A percentile compares a stretch with the other conserved stretches of the same genome.
phyloP scores from a whole-genome alignment of 495 filamentous ascomycete genomes.

The Barbatosphaeria neglecta region DNA sequence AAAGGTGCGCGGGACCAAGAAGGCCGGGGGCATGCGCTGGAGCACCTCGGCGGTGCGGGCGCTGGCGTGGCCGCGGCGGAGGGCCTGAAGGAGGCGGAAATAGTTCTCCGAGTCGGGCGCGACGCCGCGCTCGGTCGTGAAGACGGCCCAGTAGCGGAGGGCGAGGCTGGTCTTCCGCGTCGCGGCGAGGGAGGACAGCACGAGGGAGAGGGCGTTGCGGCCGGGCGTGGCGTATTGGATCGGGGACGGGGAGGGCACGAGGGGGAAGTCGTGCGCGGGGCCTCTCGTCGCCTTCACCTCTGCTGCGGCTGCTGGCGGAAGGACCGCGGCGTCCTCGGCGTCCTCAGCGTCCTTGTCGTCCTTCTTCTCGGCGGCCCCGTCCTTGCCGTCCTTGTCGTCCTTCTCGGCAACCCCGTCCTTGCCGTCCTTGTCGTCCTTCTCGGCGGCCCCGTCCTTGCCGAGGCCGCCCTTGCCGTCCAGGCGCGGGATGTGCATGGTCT shows the following conservation, averaged over 20 bases:
- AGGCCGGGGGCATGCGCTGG: constrained; percentile 29
- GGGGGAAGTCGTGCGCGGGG: not conserved
- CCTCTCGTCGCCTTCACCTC: too few relatives aligned
- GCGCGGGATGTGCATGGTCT: constrained; percentile 61
- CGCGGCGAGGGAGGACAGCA: constrained; percentile 49
- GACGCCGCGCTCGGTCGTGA: constrained; percentile 46
- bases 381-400: not conserved
- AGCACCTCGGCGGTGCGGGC: constrained; percentile 41
- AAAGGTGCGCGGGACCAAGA: constrained; percentile 43
- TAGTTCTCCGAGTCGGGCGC: constrained; percentile 59
- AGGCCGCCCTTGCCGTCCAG: constrained; percentile 17
- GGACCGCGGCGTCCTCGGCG: too few relatives aligned
- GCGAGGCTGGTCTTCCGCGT: constrained; percentile 38
- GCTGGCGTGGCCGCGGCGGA: constrained; percentile 53
- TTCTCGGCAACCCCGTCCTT: not conserved
- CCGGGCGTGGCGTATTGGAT: constrained; percentile 39
- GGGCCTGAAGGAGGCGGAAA: constrained; percentile 51
- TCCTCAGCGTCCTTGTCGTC: not conserved
- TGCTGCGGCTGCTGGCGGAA: too few relatives aligned
- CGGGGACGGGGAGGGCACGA: not conserved
- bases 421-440: not conserved
- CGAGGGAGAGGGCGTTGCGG: constrained; percentile 57
- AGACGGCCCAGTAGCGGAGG: constrained; percentile 58
- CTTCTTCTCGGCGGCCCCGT: not conserved
- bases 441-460: not conserved